Base-by-base conservation (phyloP, 495 filamentous ascomycete species). In the Lindgomyces ingoldianus region DNA sequence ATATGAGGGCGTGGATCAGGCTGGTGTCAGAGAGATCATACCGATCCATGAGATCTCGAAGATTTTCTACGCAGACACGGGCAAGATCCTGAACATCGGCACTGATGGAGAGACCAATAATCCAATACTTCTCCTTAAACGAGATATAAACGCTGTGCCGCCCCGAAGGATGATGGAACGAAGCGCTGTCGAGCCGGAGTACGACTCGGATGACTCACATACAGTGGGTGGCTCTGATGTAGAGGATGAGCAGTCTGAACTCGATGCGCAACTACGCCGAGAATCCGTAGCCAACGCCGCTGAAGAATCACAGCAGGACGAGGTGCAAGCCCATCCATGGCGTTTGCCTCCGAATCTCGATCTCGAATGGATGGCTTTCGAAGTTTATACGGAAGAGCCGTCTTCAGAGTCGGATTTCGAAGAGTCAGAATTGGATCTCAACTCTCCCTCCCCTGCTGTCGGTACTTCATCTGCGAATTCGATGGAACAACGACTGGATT, bases 51-150 rank as follows among this genome's bases (percentile, higher is more conserved):
- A 98, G 69, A 85, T 98, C 10, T 90, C 91, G 22, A 98, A 95
- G 69, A 94, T 99, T 24, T 98, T 99, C 75, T 99, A 98, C 68
- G 93, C 94, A 14, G 91, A 97, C 67, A 96, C 94, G 3, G 93
- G 95, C 24, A 90, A 89, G 72, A 93, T 99, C 18, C 82, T 99
- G 33, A 96, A 95, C 60, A 96, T 98, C 60, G 87, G 86, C 33
- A 84, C 82, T 39, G 85, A 91, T 29, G 86, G 85, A 3, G 89
- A 91, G 66, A 85, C 85, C 4, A 95, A 91, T 68, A 95, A 87
- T 62, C 93, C 95, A 0, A 86, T 98, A 0, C 79, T 99, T 9
- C 76, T 99, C 0, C 75, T 99, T 26, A 96, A 96, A 70, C 81
- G 95, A 69, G 91, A 98, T 70, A 62, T 85, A 4, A 87, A 89